phyloP scores from a whole-genome alignment of 805 yeast species.

The Candida xyloterini region DNA sequence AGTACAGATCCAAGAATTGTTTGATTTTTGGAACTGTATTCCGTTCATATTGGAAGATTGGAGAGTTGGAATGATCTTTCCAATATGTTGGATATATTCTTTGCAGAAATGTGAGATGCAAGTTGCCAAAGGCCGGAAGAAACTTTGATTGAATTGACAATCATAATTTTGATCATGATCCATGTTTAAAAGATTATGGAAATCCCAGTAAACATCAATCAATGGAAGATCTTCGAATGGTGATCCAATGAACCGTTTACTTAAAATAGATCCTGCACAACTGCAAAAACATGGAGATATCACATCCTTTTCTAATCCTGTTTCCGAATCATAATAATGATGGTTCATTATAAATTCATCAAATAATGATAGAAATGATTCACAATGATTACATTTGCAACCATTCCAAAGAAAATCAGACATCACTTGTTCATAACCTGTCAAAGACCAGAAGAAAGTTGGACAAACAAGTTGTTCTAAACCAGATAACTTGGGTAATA shows the following conservation, averaged over 20 bases:
- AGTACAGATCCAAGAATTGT: conserved; percentile 19
- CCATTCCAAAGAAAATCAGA: conserved; percentile 79
- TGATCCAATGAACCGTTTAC: conserved; percentile 17
- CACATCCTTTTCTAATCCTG: conserved; percentile 54
- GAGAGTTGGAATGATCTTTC: conserved; percentile 34
- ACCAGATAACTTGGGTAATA: conserved; percentile 43
- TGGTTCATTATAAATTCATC: conserved; percentile 66
- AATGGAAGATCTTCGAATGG: conserved; percentile 29
- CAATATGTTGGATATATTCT: conserved; percentile 38
- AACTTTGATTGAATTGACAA: conserved; percentile 44
- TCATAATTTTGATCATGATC: conserved; percentile 38
- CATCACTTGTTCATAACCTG: conserved; percentile 68
- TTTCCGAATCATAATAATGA: conserved; percentile 48
- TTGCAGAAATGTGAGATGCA: conserved; percentile 47
- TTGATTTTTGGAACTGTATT: conserved; percentile 34
- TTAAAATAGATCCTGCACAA: conserved; percentile 44
- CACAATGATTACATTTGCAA: conserved; percentile 61
- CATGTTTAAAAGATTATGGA: conserved; percentile 45
- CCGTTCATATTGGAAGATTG: conserved; percentile 39
- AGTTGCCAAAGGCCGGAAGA: conserved; percentile 38
- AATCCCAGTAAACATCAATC: conserved; percentile 40
- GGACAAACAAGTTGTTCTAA: conserved; percentile 53
- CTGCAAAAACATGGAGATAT: conserved; percentile 57
- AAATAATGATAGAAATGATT: conserved; percentile 42
- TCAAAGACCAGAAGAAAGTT: conserved; percentile 52